Evolutionary conservation across 2,329 filamentous ascomycete species (phyloP), one percentile per base, ranked within the genome.

Genomic region (Hypoxylon sp.): DNA sequence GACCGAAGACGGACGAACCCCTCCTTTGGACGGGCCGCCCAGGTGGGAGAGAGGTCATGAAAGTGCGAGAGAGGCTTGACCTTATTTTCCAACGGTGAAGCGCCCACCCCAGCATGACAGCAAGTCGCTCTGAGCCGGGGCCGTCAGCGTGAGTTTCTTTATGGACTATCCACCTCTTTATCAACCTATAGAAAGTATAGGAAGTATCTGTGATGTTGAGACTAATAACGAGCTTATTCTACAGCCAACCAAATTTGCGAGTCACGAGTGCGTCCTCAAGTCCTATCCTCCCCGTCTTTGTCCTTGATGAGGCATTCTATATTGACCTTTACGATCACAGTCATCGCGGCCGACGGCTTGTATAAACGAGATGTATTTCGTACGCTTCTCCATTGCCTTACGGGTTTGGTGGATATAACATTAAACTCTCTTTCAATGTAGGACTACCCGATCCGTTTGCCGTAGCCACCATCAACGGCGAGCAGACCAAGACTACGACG

Each of bases 331-430:
- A 51, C 69, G 74, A 73, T 47, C 21, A 21, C 79, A 98, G 96
- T 99, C 83, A 97, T 99, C 84, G 96, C 96, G 74, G 96, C 96
- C 74, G 96, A 99, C 86, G 96, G 96, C 66, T 86, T 99, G 71
- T 98, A 97, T 86, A 99, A 98, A 85, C 90, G 96, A 82, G 96
- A 99, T 92, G 94, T 99, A 67, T 98, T 99, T 82, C 89, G 96
- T 98, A 91, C 75, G 93, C n/a, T n/a, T 89, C 62, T 58, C 52
- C 63, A 45, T 54, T 9, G n/a, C 27, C 39, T 11, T 25, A 21
- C 30, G 16, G 39, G 41, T 29, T 14, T 8, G 32, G n/a, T n/a
- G n/a, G 46, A 19, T 30, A 5, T 34, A 47, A 46, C 27, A 41
- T 61, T 63, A 56, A 74, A 59, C 39, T 11, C 14, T 27, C 46